phyloP scores from a whole-genome alignment of 2,329 filamentous ascomycete genomes.

The Pyrenochaeta sp. region DNA sequence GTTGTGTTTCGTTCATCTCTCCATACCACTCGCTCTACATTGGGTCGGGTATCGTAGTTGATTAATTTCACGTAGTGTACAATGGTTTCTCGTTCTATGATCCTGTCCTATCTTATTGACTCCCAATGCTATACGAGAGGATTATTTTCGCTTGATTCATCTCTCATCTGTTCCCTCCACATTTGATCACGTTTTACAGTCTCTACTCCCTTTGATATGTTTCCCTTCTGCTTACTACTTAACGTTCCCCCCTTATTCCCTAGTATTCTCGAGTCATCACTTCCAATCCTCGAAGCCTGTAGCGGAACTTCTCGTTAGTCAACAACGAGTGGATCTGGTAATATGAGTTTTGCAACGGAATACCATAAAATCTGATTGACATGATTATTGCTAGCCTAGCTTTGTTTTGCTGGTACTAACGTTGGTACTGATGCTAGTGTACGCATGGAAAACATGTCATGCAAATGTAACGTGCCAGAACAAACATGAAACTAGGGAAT shows the following conservation, averaged over 20 bases:
- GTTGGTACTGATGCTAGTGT: not conserved
- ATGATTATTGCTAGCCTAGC: not conserved
- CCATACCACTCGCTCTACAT: constrained; percentile 9
- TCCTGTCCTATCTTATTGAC: not conserved
- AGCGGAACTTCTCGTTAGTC: not conserved
- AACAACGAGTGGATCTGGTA: not conserved
- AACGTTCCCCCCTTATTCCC: too few relatives aligned
- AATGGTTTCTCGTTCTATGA: constrained; percentile 5
- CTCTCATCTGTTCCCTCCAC: not conserved
- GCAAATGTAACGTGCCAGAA: not conserved
- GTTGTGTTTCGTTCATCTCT: constrained; percentile 8
- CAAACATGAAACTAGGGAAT: not conserved
- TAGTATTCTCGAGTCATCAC: too few relatives aligned
- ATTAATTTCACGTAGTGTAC: constrained; percentile 21
- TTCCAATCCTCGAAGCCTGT: too few relatives aligned
- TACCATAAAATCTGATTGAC: not conserved
- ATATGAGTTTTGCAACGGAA: not conserved
- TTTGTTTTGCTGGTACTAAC: not conserved
- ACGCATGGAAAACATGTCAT: not conserved
- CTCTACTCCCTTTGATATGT: too few relatives aligned
- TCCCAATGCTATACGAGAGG: too few relatives aligned
- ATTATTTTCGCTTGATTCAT: not conserved
- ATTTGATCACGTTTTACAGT: too few relatives aligned
- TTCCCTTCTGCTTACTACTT: too few relatives aligned
- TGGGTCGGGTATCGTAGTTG: constrained; percentile 8